These are phyloP conservation scores for Entophlyctis luteolus DNA, from an alignment of 192 early-diverging fungal genomes.

Conservation along the genomic window DNA sequence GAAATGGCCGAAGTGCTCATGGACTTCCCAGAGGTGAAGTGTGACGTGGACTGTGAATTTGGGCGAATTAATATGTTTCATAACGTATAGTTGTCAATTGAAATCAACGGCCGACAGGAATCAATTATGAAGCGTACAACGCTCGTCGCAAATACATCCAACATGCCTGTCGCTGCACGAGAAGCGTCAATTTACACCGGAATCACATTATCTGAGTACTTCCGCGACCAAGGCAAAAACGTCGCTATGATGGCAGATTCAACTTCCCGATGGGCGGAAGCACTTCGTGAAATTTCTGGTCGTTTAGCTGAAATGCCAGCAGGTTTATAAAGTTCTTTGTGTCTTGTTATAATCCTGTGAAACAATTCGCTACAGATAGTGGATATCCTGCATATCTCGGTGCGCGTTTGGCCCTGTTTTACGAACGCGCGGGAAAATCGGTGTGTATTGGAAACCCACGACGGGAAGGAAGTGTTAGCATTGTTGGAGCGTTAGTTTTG, in stretches of 20 bases:
- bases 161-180: conserved; percentile 99
- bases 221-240: conserved; percentile 99
- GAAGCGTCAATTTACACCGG: conserved; percentile 99
- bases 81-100: conserved; percentile 85
- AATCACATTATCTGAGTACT: conserved; percentile 99
- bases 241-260: conserved; percentile 99
- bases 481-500: conserved; percentile 90
- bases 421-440: conserved; percentile 97
- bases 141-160: conserved; percentile 98
- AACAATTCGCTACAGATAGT: conserved; percentile 70
- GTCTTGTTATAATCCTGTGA: no score
- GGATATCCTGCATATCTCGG: conserved; percentile 99
- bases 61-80: no score
- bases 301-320: conserved; percentile 99
- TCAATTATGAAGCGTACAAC: conserved; percentile 99
- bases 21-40: conserved; percentile 95
- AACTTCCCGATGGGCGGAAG: conserved; percentile 99
- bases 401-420: conserved; percentile 98
- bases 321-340: conserved; percentile 32
- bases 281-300: conserved; percentile 99
- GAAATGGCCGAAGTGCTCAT: conserved; percentile 99
- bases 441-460: conserved; percentile 90
- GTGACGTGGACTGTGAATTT: no score
- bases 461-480: conserved; percentile 89
- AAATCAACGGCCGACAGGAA: conserved; percentile 91